Base-by-base conservation (phyloP, 306 rosid species). In the Rubus idaeus region DNA sequence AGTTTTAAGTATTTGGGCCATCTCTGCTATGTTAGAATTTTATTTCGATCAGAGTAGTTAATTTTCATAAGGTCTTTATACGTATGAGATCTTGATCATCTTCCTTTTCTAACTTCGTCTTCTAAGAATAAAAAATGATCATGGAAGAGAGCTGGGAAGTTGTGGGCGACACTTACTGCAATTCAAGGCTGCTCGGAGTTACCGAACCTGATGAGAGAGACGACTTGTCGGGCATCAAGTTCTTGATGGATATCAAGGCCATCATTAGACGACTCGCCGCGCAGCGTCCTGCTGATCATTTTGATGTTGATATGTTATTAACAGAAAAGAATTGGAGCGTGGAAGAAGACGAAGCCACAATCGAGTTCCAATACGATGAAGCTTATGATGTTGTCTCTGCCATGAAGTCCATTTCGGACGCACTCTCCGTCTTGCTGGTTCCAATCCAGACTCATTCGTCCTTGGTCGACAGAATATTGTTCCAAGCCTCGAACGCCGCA, bases 391-490 rank as follows among this genome's bases (percentile, higher is more conserved):
- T 0, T 10, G 63, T 20, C 9, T 30, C 63, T 57, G 63, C 35
- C 14, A 57, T 9, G 35, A 57, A 21, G 63, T 21, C 63, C 63
- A 57, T 57, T 57, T 57, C 63, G 6, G 63, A 21, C 35, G 35
- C 35, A 57, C 63, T 57, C 2, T 57, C 35, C 9, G 14, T 12
- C 63, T 35, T 57, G 35, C 35, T 20, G 63, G 63, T 57, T 57
- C 63, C 63, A 57, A 12, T 57, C 63, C 37, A 57, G 63, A 57
- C 63, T 57, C 63, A 57, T 57, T 57, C 63, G 12, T 57, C 37
- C 30, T 20, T 57, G 6, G 21, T 57, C 14, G 63, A 57, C 63
- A 20, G 63, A 57, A 57, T 57, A 20, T 21, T 57, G 63, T 21
- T 21, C 63, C 63, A 20, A 57, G 63, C 37, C 20, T 20, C 63